Evolutionary conservation across 768 basidiomycete species (phyloP).

Genomic region (Panaeolus cyanescens): DNA sequence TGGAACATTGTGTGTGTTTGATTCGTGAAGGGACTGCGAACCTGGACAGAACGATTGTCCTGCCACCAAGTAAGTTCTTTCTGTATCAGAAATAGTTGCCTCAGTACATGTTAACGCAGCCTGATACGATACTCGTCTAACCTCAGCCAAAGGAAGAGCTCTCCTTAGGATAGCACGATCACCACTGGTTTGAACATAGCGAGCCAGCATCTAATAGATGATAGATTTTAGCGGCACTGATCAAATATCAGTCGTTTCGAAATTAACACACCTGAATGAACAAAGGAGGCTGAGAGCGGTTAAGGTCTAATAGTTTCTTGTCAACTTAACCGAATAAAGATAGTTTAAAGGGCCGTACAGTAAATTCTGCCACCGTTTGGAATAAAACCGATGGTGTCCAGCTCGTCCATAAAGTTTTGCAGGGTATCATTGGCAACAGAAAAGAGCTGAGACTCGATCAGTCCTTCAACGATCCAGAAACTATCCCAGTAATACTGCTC

Average conservation of each 20-base stretch:
- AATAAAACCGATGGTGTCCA: slow-evolving; percentile 84
- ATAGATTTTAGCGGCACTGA: background rate
- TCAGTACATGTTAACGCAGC: too few relatives aligned
- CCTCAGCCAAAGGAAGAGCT: slow-evolving; percentile 85
- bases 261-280: slow-evolving; percentile 67
- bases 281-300: slow-evolving; percentile 91
- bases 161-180: slow-evolving; percentile 76
- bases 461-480: slow-evolving; percentile 87
- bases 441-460: slow-evolving; percentile 80
- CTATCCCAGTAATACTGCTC: slow-evolving; percentile 79
- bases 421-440: slow-evolving; percentile 74
- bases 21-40: slow-evolving; percentile 73
- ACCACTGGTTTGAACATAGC: slow-evolving; percentile 73
- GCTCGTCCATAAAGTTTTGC: slow-evolving; percentile 95
- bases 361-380: slow-evolving; percentile 95
- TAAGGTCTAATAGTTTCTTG: slow-evolving; percentile 52
- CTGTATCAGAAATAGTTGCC: slow-evolving; percentile 36
- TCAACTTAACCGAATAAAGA: background rate
- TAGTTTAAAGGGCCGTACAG: slow-evolving; percentile 42
- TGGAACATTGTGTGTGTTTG: slow-evolving; percentile 65
- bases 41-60: slow-evolving; percentile 65
- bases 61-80: slow-evolving; percentile 85
- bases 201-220: slow-evolving; percentile 75
- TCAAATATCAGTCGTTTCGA: background rate
- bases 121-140: slow-evolving; percentile 23